phyloP scores from a whole-genome alignment of 352 stramenopile species.

The Pythium phragmitis region DNA sequence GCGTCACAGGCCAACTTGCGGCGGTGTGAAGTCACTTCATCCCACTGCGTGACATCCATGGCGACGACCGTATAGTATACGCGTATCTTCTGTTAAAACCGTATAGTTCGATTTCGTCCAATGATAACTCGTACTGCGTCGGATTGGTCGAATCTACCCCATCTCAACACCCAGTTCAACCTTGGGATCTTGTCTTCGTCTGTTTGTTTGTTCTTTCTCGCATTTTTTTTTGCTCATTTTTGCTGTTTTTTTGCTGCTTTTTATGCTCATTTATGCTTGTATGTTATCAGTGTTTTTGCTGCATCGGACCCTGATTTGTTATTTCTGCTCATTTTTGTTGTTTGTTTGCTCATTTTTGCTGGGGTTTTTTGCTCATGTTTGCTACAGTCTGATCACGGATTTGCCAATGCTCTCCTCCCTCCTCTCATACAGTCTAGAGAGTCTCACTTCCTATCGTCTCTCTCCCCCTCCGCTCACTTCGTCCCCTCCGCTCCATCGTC shows the following conservation, averaged over 20 bases:
- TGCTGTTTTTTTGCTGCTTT: too few species aligned
- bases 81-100: slow-evolving; percentile 8
- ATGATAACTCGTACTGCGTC: background rate
- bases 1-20: slow-evolving; percentile 10
- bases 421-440: too few species aligned
- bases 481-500: background rate
- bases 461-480: background rate
- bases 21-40: slow-evolving; percentile 21
- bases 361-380: too few species aligned
- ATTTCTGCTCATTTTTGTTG: too few species aligned
- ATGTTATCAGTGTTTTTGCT: too few species aligned
- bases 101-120: slow-evolving; percentile 1
- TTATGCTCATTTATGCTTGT: too few species aligned
- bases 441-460: too few species aligned
- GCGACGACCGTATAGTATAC: slow-evolving; percentile 1
- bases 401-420: too few species aligned
- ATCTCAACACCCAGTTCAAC: slow-evolving; percentile 15
- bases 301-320: too few species aligned
- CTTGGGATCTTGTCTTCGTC: slow-evolving; percentile 9
- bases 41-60: slow-evolving; percentile 8
- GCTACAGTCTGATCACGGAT: too few species aligned
- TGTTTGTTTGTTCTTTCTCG: background rate
- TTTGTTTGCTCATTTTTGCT: too few species aligned
- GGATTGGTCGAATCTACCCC: slow-evolving; percentile 14
- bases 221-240: too few species aligned